Conservation (phyloP, 352 stramenopile species). For the Globisporangium iwayamae region DNA sequence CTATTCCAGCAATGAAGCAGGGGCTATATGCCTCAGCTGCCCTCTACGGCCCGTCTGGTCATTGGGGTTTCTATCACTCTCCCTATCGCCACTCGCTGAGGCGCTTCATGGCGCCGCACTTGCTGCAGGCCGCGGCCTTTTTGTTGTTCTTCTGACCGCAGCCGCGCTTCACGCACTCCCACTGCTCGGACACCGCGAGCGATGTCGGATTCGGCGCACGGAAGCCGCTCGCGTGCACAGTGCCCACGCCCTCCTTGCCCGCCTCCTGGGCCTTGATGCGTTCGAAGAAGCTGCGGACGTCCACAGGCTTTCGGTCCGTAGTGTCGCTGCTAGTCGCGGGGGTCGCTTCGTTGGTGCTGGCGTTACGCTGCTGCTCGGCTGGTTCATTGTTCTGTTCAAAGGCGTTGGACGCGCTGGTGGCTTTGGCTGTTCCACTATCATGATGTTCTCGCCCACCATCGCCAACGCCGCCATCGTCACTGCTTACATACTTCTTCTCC, state of each 20-base stretch:
- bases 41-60: too few relatives aligned
- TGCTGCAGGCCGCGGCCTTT: constrained; percentile 51
- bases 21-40: too few relatives aligned
- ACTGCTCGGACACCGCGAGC: constrained; percentile 39
- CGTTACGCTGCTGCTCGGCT: neutral
- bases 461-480: neutral
- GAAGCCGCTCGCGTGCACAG: constrained; percentile 48
- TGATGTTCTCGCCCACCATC: too few relatives aligned
- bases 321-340: neutral
- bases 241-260: constrained; percentile 52
- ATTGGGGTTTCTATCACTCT: neutral
- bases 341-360: too few relatives aligned
- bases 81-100: constrained; percentile 68
- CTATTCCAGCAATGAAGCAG: too few relatives aligned
- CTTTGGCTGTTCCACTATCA: neutral
- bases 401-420: neutral
- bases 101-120: constrained; percentile 77
- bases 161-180: constrained; percentile 62
- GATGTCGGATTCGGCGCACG: constrained; percentile 26
- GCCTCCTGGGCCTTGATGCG: constrained; percentile 58
- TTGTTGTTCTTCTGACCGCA: constrained; percentile 74
- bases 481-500: neutral
- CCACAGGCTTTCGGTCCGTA: constrained; percentile 5
- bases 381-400: constrained; percentile 2
- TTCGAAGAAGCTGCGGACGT: constrained; percentile 64